These are phyloP conservation scores for Phytopythium delawarense DNA, from an alignment of 352 stramenopile species.

Conservation along the genomic window DNA sequence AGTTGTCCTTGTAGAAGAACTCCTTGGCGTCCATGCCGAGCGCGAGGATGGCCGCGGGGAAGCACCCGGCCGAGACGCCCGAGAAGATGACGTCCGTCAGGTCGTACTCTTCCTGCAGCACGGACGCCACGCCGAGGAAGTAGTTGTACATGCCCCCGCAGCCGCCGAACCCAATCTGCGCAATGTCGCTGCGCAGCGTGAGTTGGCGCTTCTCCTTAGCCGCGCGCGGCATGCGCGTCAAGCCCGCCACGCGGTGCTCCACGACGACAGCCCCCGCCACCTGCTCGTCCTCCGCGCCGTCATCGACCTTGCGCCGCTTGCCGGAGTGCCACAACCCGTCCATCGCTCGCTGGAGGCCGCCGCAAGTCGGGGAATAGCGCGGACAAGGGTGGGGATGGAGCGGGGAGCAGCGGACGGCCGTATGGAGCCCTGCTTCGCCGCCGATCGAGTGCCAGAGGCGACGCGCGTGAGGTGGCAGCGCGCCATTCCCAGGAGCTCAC, in stretches of 20 bases:
- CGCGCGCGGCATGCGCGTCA: slow-evolving; percentile 11
- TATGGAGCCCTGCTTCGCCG: too few relatives aligned
- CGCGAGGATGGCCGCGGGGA: slow-evolving; percentile 60
- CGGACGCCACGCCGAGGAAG: slow-evolving; percentile 71
- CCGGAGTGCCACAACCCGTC: slow-evolving; percentile 2
- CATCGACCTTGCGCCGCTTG: slow-evolving; percentile 2
- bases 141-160: slow-evolving; percentile 88
- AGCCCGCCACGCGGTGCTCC: neutral
- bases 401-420: too few relatives aligned
- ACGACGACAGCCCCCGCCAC: neutral
- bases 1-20: slow-evolving; percentile 84
- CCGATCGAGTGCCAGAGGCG: neutral
- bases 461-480: slow-evolving; percentile 1
- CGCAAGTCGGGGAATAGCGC: neutral
- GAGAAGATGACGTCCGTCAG: slow-evolving; percentile 71
- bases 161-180: slow-evolving; percentile 75
- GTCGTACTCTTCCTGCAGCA: slow-evolving; percentile 77
- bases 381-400: neutral
- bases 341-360: neutral
- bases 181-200: slow-evolving; percentile 49
- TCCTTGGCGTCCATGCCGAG: slow-evolving; percentile 68
- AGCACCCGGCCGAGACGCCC: slow-evolving; percentile 70
- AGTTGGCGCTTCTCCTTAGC: slow-evolving; percentile 36
- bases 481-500: neutral
- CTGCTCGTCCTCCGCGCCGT: neutral